phyloP scores from a whole-genome alignment of 2,329 filamentous ascomycete species.

The Phoma sp. region DNA sequence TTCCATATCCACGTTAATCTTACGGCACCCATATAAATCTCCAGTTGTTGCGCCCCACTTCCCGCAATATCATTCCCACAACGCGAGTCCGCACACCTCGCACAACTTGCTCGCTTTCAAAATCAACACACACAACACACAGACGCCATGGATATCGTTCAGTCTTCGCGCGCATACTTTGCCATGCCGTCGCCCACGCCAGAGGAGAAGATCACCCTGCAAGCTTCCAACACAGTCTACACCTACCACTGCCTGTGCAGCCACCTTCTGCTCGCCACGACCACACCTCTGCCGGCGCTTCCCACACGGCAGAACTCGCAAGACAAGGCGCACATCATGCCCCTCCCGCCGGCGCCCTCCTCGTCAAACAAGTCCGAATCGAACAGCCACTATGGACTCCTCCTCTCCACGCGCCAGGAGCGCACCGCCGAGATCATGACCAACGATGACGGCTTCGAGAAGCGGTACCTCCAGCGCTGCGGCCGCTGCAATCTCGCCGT shows the following conservation, averaged over 20 bases:
- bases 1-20: constrained; percentile 16
- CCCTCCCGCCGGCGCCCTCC: constrained; percentile 52
- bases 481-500: constrained; percentile 66
- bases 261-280: constrained; percentile 68
- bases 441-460: constrained; percentile 71
- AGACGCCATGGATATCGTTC: constrained; percentile 40
- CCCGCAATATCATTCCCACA: constrained; percentile 16
- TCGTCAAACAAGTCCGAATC: constrained; percentile 25
- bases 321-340: constrained; percentile 66
- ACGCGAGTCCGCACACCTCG: constrained; percentile 16
- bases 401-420: constrained; percentile 59
- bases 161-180: constrained; percentile 42
- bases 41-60: constrained; percentile 18
- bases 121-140: constrained; percentile 15
- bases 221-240: constrained; percentile 51
- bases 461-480: constrained; percentile 66
- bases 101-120: constrained; percentile 17
- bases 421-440: constrained; percentile 60
- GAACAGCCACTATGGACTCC: constrained; percentile 56
- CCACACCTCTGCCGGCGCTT: constrained; percentile 59
- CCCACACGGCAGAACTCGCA: constrained; percentile 59
- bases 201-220: constrained; percentile 44
- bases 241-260: constrained; percentile 73
- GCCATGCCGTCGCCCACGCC: constrained; percentile 42
- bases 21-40: constrained; percentile 19